Base-by-base conservation (phyloP, 2,329 filamentous ascomycete genomes). In the Hypoxylon sp. region DNA sequence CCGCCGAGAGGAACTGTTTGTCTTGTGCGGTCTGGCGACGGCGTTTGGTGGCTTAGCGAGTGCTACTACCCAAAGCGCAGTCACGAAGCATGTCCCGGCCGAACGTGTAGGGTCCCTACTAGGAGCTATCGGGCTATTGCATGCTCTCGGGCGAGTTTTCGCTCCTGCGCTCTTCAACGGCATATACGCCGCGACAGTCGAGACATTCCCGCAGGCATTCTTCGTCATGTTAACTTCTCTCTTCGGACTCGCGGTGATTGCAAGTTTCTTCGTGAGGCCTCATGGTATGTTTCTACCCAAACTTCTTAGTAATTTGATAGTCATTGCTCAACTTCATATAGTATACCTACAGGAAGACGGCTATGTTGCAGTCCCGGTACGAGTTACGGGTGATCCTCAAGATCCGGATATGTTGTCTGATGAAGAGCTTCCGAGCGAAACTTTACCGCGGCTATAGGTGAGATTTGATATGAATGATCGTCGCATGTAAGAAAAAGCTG, bases 81-180 rank as follows among this genome's bases (percentile, higher is more conserved):
- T 97, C 53, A 97, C 94, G 19, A 98, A 97, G 76, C 96, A 98
- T 77, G 90, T 98, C 0, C 93, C 94, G 0, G 84, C 89, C 0
- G 91, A 96, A 68, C 87, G 87, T 48, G 90, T 96, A 0, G 96
- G 96, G 0, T 90, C 96, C 76, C 82, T 98, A n/a, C 85, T 99
- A 0, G 96, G 96, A 21, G 94, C 94, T 1, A 91, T 90, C 14
- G 96, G 95, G 0, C 82, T 98, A 66, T 80, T 98, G 62, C 95
- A 98, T 78, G 91, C 93, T 0, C 80, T 97, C 34, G 88, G 92
- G 2, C 85, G 94, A 66, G 88, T 98, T 1, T 77, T 97, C 11
- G 90, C 91, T 0, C 96, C 96, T 0, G 85, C 93, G 0, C 75
- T 95, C 1, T 97, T 97, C 79, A 97, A 96, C 74, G 87, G 92